A percentile compares a stretch with the other conserved stretches of the same genome.
Conservation (phyloP, 1,139 yeast species). For the Arxiozyma heterogenica region DNA sequence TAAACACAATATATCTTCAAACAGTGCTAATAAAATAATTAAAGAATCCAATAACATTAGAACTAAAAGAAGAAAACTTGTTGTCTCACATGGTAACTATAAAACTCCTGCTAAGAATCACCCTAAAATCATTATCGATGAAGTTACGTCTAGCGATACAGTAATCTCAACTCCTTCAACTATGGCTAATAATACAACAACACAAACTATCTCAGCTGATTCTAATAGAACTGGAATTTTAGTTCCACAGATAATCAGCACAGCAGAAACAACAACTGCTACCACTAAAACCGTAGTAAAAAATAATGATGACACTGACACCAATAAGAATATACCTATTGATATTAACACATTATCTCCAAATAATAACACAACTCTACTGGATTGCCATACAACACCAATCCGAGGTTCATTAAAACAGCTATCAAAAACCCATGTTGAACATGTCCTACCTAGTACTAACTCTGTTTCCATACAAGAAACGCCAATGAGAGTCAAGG, state of each 20-base stretch:
- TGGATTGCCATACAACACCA: slow-evolving; percentile 10
- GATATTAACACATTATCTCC: background rate
- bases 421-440: background rate
- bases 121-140: background rate
- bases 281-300: background rate
- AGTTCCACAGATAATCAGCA: background rate
- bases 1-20: background rate
- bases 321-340: background rate
- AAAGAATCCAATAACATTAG: background rate
- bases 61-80: slow-evolving; percentile 18
- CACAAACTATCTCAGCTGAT: background rate
- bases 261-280: background rate
- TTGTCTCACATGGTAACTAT: slow-evolving; percentile 24
- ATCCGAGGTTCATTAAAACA: slow-evolving; percentile 8
- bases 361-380: slow-evolving; percentile 7
- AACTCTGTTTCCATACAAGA: slow-evolving; percentile 9
- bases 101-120: slow-evolving; percentile 16
- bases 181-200: background rate
- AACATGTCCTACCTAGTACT: background rate
- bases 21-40: background rate
- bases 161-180: slow-evolving; percentile 1
- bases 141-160: background rate
- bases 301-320: background rate
- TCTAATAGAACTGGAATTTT: background rate
- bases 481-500: slow-evolving; percentile 30